Base-by-base conservation (phyloP, 495 filamentous ascomycete genomes). In the Arthonia radiata region DNA sequence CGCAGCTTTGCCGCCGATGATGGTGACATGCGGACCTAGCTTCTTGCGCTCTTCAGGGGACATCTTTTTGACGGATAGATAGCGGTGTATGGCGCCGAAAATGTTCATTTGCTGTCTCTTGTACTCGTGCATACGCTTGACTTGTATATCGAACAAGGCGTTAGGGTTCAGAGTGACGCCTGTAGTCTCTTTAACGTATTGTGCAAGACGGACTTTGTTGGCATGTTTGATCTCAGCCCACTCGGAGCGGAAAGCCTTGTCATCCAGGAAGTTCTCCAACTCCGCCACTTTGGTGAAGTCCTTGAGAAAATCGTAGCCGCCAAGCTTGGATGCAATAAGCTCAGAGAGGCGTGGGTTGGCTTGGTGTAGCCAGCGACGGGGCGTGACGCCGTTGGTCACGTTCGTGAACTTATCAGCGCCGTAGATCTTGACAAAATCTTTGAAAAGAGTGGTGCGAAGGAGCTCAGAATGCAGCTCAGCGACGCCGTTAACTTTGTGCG, bases 91-190 rank as follows among this genome's bases (percentile, higher is more conserved):
- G 32, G 91, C 77, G 27, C 86, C 86, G 38, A 97, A 93, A 43
- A 97, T 93, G 54, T 97, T 97, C 41, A 97, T 67, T 45, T 97
- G 86, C 52, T 97, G 86, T 27, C 86, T 74, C 60, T 97, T 97
- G 53, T 97, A 97, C 54, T 97, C 86, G 51, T 97, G 86, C 44
- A 97, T 97, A 35, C 86, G 75, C 58, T 97, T 97, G 30, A 94
- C 86, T 46, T 97, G 86, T 6, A 97, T 72, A 41, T 97, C 86
- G 38, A 97, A 97, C 17, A 97, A 59, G 0, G 83, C 65, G 14
- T 67, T 56, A 1, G 86, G 89, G 45, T 89, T 82, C 40, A 97
- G 79, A 10, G 57, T 66, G 28, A 86, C 63, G 15, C 69, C 68
- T 4, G 66, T 74, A 4, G 67, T 72, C 9, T 61, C 54, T 52